Percentiles rank a stretch among this genome's conserved stretches.
Evolutionary conservation across 2,329 filamentous ascomycete genomes (phyloP).

Genomic region (Aspergillus sp.): DNA sequence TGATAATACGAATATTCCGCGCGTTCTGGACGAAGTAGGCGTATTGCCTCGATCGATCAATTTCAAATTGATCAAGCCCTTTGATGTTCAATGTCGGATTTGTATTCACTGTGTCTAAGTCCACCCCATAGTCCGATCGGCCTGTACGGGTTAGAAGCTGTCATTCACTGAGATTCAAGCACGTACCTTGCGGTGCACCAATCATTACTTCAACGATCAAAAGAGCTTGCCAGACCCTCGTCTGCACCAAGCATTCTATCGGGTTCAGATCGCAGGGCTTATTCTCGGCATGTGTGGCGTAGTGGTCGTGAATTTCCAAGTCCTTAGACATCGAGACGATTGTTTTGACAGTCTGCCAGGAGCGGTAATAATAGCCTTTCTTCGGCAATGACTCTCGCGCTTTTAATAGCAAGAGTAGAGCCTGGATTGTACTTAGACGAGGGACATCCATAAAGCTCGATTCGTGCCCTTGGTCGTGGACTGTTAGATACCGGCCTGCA

Average conservation of each 20-base stretch:
- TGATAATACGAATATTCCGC: constrained; percentile 75
- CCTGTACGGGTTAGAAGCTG: constrained; percentile 48
- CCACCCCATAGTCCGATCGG: constrained; percentile 74
- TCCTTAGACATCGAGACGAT: constrained; percentile 93
- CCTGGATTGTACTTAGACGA: constrained; percentile 86
- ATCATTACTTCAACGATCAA: constrained; percentile 89
- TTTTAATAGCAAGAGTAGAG: constrained; percentile 81
- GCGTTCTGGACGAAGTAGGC: constrained; percentile 76
- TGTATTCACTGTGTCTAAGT: constrained; percentile 74
- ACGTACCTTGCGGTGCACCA: constrained; percentile 81
- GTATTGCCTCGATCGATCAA: constrained; percentile 77
- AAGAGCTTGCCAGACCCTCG: constrained; percentile 84
- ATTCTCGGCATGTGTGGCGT: constrained; percentile 71
- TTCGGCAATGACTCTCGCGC: constrained; percentile 90
- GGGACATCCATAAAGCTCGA: constrained; percentile 93
- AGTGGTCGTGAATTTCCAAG: constrained; percentile 83
- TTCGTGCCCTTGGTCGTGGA: constrained; percentile 65
- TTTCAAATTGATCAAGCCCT: constrained; percentile 72
- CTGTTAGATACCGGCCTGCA: constrained; percentile 27
- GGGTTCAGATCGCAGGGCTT: constrained; percentile 66
- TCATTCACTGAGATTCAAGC: not conserved
- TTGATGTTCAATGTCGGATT: constrained; percentile 61
- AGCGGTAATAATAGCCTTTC: constrained; percentile 92
- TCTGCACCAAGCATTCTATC: constrained; percentile 79
- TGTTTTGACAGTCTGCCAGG: constrained; percentile 93